These are phyloP conservation scores for Aeschynomene evenia DNA, from an alignment of 306 rosid species.

Conservation along the genomic window DNA sequence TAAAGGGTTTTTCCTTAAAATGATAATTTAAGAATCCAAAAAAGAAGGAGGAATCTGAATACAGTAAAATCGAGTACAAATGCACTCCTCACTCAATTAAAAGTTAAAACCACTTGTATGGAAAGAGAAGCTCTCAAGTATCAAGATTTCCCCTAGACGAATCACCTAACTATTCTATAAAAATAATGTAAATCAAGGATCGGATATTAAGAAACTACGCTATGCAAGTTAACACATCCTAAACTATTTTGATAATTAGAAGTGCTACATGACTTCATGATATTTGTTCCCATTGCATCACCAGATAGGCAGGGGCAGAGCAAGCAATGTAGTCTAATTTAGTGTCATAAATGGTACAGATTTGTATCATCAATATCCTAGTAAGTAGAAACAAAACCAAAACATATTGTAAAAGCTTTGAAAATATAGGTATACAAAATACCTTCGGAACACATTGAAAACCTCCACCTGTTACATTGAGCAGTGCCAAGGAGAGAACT, in stretches of 20 bases:
- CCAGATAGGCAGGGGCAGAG: not conserved
- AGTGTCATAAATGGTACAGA: not conserved
- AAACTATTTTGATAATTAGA: not conserved
- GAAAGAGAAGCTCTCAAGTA: not conserved
- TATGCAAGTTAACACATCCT: slow-evolving; percentile 1
- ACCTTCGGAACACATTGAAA: slow-evolving; percentile 93
- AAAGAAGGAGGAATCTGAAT: not conserved
- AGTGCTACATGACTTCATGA: not conserved
- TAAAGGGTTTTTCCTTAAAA: not conserved
- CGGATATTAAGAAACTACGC: not conserved
- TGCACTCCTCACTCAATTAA: not conserved
- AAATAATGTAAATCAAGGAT: not conserved
- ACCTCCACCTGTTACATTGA: slow-evolving; percentile 91
- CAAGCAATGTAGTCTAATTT: not conserved
- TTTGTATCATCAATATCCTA: not conserved
- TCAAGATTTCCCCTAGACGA: not conserved
- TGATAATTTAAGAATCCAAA: not conserved
- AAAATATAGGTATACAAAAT: not conserved
- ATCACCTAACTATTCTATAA: not conserved
- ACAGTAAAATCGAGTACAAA: not conserved
- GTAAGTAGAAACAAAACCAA: not conserved
- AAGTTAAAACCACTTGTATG: not conserved
- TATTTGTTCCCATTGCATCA: not conserved
- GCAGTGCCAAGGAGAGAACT: slow-evolving; percentile 81
- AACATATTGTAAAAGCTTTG: not conserved